A percentile compares a stretch with the other conserved stretches of the same genome.
Conservation (phyloP, 2,329 filamentous ascomycete species). For the Trichoderma sp. region DNA sequence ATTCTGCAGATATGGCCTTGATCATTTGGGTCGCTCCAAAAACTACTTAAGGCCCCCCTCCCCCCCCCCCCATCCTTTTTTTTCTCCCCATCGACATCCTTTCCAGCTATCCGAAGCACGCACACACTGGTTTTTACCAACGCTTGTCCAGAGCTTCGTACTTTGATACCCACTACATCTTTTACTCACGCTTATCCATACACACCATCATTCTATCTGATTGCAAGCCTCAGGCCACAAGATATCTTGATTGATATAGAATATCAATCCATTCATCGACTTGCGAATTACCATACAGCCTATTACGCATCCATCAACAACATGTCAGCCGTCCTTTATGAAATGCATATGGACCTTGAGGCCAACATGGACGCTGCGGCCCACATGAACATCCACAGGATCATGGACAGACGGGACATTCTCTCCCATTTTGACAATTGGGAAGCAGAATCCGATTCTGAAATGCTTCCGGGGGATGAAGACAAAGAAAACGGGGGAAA, state of each 20-base stretch:
- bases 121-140: background rate
- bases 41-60: background rate
- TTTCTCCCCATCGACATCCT: background rate
- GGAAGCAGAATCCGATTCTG: background rate
- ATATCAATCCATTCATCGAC: no score
- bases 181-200: no score
- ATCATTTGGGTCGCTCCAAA: background rate
- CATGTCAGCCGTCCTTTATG: background rate
- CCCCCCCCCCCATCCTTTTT: background rate
- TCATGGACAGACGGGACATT: background rate
- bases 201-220: no score
- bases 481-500: background rate
- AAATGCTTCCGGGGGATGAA: background rate
- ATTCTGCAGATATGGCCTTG: background rate
- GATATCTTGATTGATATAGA: no score
- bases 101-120: background rate
- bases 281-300: no score
- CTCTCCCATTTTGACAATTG: background rate
- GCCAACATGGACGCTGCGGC: background rate
- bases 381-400: background rate
- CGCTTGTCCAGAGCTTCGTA: no score
- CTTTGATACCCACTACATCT: no score
- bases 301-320: background rate
- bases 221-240: no score
- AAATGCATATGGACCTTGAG: background rate